Evolutionary conservation across 202 grass and related monocot genomes (phyloP), one percentile per base, ranked within the genome.

Genomic region (Digitaria exilis): DNA sequence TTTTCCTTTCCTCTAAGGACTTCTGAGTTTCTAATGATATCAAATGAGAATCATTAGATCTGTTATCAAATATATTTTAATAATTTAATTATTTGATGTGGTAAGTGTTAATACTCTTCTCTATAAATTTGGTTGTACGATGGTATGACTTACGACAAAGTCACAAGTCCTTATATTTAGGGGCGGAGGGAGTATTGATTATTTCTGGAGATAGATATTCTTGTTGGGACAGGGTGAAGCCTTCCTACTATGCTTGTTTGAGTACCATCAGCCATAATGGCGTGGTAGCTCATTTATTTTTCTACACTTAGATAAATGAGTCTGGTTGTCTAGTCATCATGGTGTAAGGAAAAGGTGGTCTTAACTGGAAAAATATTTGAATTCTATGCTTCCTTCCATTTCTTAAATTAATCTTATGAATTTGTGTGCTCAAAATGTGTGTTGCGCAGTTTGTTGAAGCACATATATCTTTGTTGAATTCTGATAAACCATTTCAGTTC

Each of bases 381-480:
- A 41, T 34, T 69, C 14, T 59, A 29, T 78, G 50, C 8, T 61
- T 65, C 21, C 30, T 41, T 56, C 24, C 50, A 21, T 52, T 70
- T 71, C 25, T 78, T 77, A 32, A 44, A 55, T 78, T 55, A 56
- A 71, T 83, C 7, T 69, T 67, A 78, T 77, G 32, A 80, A 74
- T 57, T 72, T 64, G 26, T 52, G 32, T 26, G 45, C 58, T 55
- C 37, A 42, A 64, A 51, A 39, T 24, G 70, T 78, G 70, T 78
- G 45, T 61, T 78, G 43, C 2, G 43, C 15, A 16, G 22, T 22
- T 51, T 51, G 2, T 78, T 55, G 59, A 86, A 25, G 1, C 0
- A 30, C 24, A 26, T 57, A 9, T 76, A 17, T 43, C 15, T 57
- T 65, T 65, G 37, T 37, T 37, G 31, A 66, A 49, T 41, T 24